A percentile compares a stretch with the other conserved stretches of the same genome.
phyloP scores from a whole-genome alignment of 140 eudicot species.

The Senecio squalidus region DNA sequence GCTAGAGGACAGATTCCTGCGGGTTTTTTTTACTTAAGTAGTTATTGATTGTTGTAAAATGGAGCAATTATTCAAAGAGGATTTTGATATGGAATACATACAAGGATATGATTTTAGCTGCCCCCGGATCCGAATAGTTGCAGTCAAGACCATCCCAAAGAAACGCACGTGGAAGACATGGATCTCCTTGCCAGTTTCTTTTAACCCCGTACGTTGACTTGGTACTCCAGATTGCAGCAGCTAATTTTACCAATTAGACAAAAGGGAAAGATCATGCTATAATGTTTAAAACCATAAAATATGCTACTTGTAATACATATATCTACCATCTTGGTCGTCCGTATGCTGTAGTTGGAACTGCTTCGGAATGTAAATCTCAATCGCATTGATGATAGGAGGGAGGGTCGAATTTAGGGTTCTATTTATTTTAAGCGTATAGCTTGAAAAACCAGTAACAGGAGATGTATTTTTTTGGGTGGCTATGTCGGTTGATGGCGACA shows the following conservation, averaged over 20 bases:
- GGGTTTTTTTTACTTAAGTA: background rate
- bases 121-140: constrained; percentile 11
- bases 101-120: constrained; percentile 41
- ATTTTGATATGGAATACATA: constrained; percentile 18
- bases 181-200: constrained; percentile 65
- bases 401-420: constrained; percentile 26
- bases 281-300: background rate
- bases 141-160: constrained; percentile 45
- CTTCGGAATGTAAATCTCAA: constrained; percentile 13
- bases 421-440: background rate
- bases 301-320: too few species aligned
- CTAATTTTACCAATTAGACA: background rate
- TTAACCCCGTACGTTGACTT: constrained; percentile 33
- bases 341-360: constrained; percentile 11
- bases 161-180: constrained; percentile 38
- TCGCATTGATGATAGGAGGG: constrained; percentile 29
- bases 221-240: constrained; percentile 22
- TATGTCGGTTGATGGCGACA: background rate
- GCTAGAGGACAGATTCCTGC: constrained; percentile 45
- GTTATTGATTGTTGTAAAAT: background rate
- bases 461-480: background rate
- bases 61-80: background rate
- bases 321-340: constrained; percentile 25
- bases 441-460: background rate
- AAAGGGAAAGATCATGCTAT: background rate